Percentiles rank a stretch among this genome's conserved stretches.
Evolutionary conservation across 2,329 filamentous ascomycete species (phyloP).

Genomic region (Trichoderma gracile): DNA sequence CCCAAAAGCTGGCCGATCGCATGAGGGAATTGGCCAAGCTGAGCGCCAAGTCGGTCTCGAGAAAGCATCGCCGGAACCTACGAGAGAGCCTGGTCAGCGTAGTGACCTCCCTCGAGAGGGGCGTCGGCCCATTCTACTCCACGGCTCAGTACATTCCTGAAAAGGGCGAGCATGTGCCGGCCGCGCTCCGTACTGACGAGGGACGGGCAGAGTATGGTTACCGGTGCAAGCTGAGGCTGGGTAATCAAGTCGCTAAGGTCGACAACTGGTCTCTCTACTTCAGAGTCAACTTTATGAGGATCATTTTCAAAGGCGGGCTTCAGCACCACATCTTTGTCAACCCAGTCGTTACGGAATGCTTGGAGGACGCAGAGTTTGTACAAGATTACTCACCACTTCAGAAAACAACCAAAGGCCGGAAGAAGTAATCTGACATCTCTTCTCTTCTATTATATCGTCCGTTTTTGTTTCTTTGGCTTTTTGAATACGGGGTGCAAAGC

Average conservation of each 20-base stretch:
- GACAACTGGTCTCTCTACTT: constrained; percentile 55
- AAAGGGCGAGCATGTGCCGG: constrained; percentile 47
- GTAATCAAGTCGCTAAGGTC: constrained; percentile 48
- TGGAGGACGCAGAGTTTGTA: constrained; percentile 42
- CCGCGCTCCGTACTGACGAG: constrained; percentile 44
- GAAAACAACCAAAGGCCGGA: constrained; percentile 29
- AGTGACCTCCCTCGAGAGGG: constrained; percentile 55
- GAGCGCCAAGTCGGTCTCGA: constrained; percentile 52
- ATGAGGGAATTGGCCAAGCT: constrained; percentile 51
- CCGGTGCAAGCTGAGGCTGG: constrained; percentile 52
- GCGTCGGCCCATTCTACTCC: constrained; percentile 57
- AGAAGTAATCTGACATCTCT: constrained; percentile 25
- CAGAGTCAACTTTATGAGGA: constrained; percentile 51
- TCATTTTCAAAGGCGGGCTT: constrained; percentile 49
- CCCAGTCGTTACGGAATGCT: constrained; percentile 42
- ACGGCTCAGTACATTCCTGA: constrained; percentile 46
- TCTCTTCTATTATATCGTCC: background rate
- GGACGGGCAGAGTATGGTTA: constrained; percentile 54
- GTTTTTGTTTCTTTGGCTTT: background rate
- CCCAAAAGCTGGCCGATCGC: constrained; percentile 49
- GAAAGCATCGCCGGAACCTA: constrained; percentile 50
- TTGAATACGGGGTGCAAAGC: background rate
- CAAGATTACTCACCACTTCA: constrained; percentile 28
- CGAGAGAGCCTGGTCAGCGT: constrained; percentile 53
- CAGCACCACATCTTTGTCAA: constrained; percentile 43